Conservation (phyloP, 352 stramenopile genomes). For the Phytophthora gonapodyides region DNA sequence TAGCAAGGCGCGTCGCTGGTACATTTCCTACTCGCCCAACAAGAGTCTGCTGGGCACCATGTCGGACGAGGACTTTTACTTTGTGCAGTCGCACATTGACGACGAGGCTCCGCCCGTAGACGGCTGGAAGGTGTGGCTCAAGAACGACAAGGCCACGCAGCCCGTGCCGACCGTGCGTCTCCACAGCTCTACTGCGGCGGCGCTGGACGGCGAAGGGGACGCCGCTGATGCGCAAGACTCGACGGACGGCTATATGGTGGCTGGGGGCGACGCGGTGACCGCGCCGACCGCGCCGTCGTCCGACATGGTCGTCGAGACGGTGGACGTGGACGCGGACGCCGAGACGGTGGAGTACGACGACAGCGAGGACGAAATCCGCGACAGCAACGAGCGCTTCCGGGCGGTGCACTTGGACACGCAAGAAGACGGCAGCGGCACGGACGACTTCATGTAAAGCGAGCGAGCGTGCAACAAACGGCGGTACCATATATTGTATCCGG, state of each 20-base stretch:
- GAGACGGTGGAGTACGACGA: slow-evolving; percentile 90
- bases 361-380: slow-evolving; percentile 89
- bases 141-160: slow-evolving; percentile 78
- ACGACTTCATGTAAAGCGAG: slow-evolving; percentile 76
- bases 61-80: slow-evolving; percentile 90
- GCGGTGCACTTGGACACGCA: slow-evolving; percentile 88
- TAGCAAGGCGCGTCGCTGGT: slow-evolving; percentile 98
- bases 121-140: slow-evolving; percentile 87
- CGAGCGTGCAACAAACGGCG: slow-evolving; percentile 6
- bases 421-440: slow-evolving; percentile 70
- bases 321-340: slow-evolving; percentile 72
- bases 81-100: slow-evolving; percentile 80
- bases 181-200: slow-evolving; percentile 67
- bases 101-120: slow-evolving; percentile 77
- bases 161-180: slow-evolving; percentile 72
- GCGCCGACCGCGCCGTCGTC: slow-evolving; percentile 30
- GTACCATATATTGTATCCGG: slow-evolving; percentile 41
- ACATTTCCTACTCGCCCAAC: slow-evolving; percentile 96
- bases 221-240: slow-evolving; percentile 74
- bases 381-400: slow-evolving; percentile 91
- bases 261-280: slow-evolving; percentile 20
- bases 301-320: slow-evolving; percentile 42
- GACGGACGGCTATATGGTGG: slow-evolving; percentile 62
- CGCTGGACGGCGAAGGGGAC: slow-evolving; percentile 47
- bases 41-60: slow-evolving; percentile 84